phyloP scores from a whole-genome alignment of 2,329 filamentous ascomycete genomes.

The Exophiala bonariae region DNA sequence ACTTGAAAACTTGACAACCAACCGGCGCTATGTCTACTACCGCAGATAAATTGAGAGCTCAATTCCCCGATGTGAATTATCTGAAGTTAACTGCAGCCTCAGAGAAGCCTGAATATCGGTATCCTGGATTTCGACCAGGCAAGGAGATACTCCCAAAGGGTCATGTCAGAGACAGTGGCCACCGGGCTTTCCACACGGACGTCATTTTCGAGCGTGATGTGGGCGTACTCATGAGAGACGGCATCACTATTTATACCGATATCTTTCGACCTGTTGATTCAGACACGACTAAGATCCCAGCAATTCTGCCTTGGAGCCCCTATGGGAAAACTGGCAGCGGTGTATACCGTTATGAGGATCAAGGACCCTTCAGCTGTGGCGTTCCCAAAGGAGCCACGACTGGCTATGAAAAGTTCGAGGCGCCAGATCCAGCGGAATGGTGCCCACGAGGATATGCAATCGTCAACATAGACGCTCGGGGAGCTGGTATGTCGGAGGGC shows the following conservation, averaged over 20 bases:
- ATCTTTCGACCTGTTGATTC: neutral
- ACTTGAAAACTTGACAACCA: too few species aligned
- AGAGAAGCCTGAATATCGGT: too few species aligned
- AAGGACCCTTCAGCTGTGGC: neutral
- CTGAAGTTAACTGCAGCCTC: too few species aligned
- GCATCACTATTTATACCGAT: neutral
- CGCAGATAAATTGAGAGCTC: too few species aligned
- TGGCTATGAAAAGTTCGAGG: slow-evolving; percentile 58
- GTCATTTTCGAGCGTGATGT: neutral
- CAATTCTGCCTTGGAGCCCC: slow-evolving; percentile 69
- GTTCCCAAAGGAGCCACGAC: slow-evolving; percentile 50
- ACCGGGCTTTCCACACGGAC: neutral
- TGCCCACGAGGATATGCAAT: slow-evolving; percentile 55
- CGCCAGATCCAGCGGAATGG: slow-evolving; percentile 59
- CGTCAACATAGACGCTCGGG: slow-evolving; percentile 55
- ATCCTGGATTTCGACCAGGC: neutral
- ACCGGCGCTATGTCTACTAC: too few species aligned
- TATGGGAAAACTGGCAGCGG: slow-evolving; percentile 71
- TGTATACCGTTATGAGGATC: neutral
- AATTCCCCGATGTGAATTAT: too few species aligned
- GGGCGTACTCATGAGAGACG: slow-evolving; percentile 7
- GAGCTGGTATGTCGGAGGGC: slow-evolving; percentile 52
- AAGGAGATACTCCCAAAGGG: neutral
- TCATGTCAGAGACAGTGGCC: neutral
- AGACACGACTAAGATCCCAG: slow-evolving; percentile 45